Evolutionary conservation across 305 asterid species (phyloP).

Genomic region (Petunia hybrid): DNA sequence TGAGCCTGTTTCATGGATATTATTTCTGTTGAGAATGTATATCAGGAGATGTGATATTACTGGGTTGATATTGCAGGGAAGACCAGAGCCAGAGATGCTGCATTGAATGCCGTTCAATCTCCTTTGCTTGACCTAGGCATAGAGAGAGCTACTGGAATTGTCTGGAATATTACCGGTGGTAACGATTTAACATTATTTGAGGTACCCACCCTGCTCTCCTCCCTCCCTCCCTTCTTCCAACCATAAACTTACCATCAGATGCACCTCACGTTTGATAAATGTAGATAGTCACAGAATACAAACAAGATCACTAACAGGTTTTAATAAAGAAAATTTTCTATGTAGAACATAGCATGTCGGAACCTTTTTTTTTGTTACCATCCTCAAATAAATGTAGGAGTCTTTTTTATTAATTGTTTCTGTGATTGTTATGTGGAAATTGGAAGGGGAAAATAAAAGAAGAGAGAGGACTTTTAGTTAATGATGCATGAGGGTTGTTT

Average conservation of each 20-base stretch:
- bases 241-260: no score
- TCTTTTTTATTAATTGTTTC: background rate
- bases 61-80: conserved; percentile 53
- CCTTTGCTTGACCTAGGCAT: conserved; percentile 78
- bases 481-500: no score
- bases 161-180: conserved; percentile 88
- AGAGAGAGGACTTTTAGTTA: background rate
- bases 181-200: conserved; percentile 73
- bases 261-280: no score
- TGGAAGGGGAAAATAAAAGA: no score
- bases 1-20: background rate
- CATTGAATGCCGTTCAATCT: conserved; percentile 79
- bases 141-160: conserved; percentile 86
- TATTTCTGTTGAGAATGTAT: conserved; percentile 9
- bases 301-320: background rate
- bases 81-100: conserved; percentile 85
- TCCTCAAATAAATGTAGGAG: background rate
- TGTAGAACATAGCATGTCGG: conserved; percentile 12
- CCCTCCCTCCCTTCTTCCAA: background rate
- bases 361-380: no score
- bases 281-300: background rate
- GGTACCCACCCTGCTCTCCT: conserved; percentile 42
- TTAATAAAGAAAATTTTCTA: background rate
- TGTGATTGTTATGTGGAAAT: background rate
- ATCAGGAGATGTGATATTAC: conserved; percentile 14